Evolutionary conservation across 345 rosid species (phyloP), one percentile per base, ranked within the genome.

Genomic region (Geranium brycei): DNA sequence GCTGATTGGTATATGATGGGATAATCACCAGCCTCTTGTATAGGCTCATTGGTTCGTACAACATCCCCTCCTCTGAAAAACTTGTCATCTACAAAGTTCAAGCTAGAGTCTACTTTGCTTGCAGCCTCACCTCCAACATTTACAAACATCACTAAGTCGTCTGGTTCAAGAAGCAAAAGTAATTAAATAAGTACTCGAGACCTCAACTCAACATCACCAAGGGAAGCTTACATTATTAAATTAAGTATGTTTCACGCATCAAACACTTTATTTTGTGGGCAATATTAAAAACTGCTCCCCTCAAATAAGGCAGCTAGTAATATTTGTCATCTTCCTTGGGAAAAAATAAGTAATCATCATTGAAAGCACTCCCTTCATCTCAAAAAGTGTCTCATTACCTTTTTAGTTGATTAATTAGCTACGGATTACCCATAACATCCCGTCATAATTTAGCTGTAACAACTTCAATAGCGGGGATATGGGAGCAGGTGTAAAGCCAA

Each of bases 11-110:
- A 92, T 31, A 92, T 62, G 75, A 68, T 80, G 0, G 91, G 88
- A 64, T 56, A 84, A 76, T 89, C 96, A 70, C 95, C 96, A 38
- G 84, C 89, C 64, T 87, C 96, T 51, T n/a, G 57, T 28, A 91
- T 87, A 68, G 17, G 65, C 77, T 92, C 95, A 17, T 83, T 78
- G 3, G 98, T 92, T 64, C 83, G 73, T 56, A 85, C n/a, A 72
- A 82, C 89, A 60, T 72, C 80, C 17, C 98, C 98, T 64, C 95
- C 98, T 64, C 80, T 73, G 56, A 72, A 91, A 83, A 73, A 81
- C 1, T 72, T 67, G 59, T 91, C 95, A 59, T 67, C 77, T 60
- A 71, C 51, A 66, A 89, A 67, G 65, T 67, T 81, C 64, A 83
- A 2, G 3, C 66, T 71, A 59, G 77, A 77, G 68, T 83, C 88